These are phyloP conservation scores for Macroventuria anomochaeta DNA, from an alignment of 2,329 filamentous ascomycete species.

Conservation along the genomic window DNA sequence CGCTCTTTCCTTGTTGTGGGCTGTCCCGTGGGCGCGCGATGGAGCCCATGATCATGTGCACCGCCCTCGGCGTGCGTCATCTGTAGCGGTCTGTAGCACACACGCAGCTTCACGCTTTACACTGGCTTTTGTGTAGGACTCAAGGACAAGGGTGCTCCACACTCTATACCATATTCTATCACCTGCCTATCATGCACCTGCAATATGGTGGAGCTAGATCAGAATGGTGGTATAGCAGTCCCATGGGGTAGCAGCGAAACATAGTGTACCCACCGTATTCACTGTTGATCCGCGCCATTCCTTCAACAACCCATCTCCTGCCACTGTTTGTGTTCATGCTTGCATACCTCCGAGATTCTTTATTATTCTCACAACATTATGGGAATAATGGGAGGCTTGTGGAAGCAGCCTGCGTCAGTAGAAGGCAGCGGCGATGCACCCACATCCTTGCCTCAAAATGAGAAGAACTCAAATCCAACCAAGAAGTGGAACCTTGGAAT, in stretches of 20 bases:
- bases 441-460: neutral
- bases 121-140: conserved; percentile 9
- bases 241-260: conserved; percentile 15
- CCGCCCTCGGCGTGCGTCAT: conserved; percentile 17
- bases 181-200: conserved; percentile 25
- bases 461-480: conserved; percentile 12
- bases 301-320: conserved; percentile 1
- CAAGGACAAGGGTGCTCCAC: conserved; percentile 14
- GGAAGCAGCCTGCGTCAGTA: conserved; percentile 19
- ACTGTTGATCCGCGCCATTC: conserved; percentile 1
- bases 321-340: neutral
- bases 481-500: conserved; percentile 72
- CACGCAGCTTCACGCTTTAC: conserved; percentile 4
- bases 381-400: conserved; percentile 28
- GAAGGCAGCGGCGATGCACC: conserved; percentile 6
- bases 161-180: conserved; percentile 24
- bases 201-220: conserved; percentile 20
- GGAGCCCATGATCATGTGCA: neutral
- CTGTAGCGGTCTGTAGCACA: conserved; percentile 8
- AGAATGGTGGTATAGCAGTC: conserved; percentile 1
- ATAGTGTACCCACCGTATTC: conserved; percentile 14
- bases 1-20: conserved; percentile 13
- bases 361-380: conserved; percentile 15
- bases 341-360: neutral
- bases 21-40: too few species aligned